phyloP scores from a whole-genome alignment of 192 early-diverging fungal genomes.

The Coemansia sp. region DNA sequence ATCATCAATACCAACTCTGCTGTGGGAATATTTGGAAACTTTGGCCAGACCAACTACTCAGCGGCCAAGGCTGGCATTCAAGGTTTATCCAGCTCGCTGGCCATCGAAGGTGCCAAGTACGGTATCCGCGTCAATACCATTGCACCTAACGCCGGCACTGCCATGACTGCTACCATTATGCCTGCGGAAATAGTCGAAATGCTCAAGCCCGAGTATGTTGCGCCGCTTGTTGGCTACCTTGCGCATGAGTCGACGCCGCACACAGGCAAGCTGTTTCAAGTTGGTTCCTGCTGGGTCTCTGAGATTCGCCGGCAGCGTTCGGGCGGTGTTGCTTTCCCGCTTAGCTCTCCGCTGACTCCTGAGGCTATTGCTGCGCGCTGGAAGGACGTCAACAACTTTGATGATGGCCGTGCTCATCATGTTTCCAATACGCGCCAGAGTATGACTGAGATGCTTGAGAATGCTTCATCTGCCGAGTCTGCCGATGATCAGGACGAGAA shows the following conservation, averaged over 20 bases:
- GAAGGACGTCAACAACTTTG: slow-evolving; percentile 84
- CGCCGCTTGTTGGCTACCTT: slow-evolving; percentile 89
- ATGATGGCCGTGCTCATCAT: slow-evolving; percentile 92
- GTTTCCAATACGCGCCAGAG: slow-evolving; percentile 50
- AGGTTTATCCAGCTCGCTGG: slow-evolving; percentile 88
- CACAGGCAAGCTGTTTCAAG: slow-evolving; percentile 91
- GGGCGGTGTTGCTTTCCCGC: slow-evolving; percentile 90
- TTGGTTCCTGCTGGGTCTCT: slow-evolving; percentile 91
- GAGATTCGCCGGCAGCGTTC: slow-evolving; percentile 96
- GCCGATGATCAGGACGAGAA: slow-evolving; percentile 37
- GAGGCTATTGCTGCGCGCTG: slow-evolving; percentile 83
- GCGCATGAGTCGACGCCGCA: slow-evolving; percentile 75
- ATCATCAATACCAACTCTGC: slow-evolving; percentile 95
- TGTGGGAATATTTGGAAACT: slow-evolving; percentile 92
- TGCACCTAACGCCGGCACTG: slow-evolving; percentile 94
- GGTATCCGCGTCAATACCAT: slow-evolving; percentile 94
- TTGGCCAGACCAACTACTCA: slow-evolving; percentile 94
- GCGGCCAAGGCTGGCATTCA: slow-evolving; percentile 91
- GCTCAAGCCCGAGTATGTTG: slow-evolving; percentile 95
- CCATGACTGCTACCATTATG: slow-evolving; percentile 97
- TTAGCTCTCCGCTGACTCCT: slow-evolving; percentile 73
- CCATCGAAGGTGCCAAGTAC: slow-evolving; percentile 84
- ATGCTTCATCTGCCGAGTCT: slow-evolving; percentile 40
- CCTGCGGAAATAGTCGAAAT: slow-evolving; percentile 93
- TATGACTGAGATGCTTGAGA: slow-evolving; percentile 55